Evolutionary conservation across 2,329 filamentous ascomycete species (phyloP).

Genomic region (Myrmaecium sp.): DNA sequence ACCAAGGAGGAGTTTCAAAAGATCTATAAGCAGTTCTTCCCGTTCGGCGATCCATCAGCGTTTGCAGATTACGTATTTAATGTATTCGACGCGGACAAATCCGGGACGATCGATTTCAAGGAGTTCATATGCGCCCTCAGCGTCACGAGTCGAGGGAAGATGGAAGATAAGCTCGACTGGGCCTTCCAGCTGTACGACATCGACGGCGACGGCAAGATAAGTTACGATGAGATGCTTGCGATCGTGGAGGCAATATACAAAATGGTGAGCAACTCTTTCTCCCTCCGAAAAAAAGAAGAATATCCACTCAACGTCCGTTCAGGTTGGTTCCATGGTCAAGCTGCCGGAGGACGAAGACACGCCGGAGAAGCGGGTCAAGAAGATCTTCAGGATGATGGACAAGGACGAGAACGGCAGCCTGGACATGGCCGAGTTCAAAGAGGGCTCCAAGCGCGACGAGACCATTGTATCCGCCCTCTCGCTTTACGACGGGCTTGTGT

Average conservation of each 20-base stretch:
- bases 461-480: constrained; percentile 96
- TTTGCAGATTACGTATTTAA: constrained; percentile 99
- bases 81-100: constrained; percentile 95
- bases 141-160: constrained; percentile 91
- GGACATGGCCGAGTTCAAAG: constrained; percentile 97
- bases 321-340: constrained; percentile 99
- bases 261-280: constrained; percentile 47
- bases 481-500: constrained; percentile 90
- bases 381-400: constrained; percentile 99
- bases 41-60: constrained; percentile 89
- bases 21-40: constrained; percentile 99
- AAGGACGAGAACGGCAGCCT: constrained; percentile 97
- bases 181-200: constrained; percentile 99
- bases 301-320: constrained; percentile 8
- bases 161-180: constrained; percentile 99
- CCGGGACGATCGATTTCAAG: constrained; percentile 96
- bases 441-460: constrained; percentile 96
- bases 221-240: constrained; percentile 95
- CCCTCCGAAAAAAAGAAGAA: neutral
- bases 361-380: constrained; percentile 90
- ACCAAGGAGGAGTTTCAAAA: constrained; percentile 99
- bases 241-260: constrained; percentile 99
- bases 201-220: constrained; percentile 96
- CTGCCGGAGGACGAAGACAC: constrained; percentile 97
- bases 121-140: constrained; percentile 98